Evolutionary conservation across 768 basidiomycete genomes (phyloP).

Genomic region (Gloeopeniophorella convolvens): DNA sequence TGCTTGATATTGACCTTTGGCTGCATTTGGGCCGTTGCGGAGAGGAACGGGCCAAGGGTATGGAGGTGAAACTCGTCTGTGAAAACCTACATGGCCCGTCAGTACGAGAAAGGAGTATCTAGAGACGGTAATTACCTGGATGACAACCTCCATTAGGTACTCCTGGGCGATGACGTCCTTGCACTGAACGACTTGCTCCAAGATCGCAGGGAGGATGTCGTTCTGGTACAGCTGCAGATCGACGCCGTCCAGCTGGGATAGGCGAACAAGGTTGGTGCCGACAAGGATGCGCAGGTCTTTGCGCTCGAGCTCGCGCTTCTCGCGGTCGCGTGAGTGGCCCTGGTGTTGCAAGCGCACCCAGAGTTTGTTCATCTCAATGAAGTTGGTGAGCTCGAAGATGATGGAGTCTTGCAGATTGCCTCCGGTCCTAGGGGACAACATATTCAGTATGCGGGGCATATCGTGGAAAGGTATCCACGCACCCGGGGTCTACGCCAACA

Average conservation of each 20-base stretch:
- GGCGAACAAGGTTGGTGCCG: conserved; percentile 93
- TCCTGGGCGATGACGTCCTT: conserved; percentile 99
- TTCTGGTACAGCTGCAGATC: conserved; percentile 87
- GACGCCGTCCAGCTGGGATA: conserved; percentile 94
- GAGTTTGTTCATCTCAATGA: conserved; percentile 99
- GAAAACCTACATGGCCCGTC: conserved; percentile 67
- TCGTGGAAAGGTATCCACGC: conserved; percentile 23
- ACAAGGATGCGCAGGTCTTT: conserved; percentile 93
- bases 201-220: conserved; percentile 82
- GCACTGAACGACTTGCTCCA: conserved; percentile 97
- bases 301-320: conserved; percentile 95
- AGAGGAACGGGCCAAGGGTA: conserved; percentile 91
- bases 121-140: conserved; percentile 69
- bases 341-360: conserved; percentile 99
- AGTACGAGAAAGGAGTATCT: neutral
- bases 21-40: conserved; percentile 92
- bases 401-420: conserved; percentile 96
- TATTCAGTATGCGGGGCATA: neutral
- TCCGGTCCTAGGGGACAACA: conserved; percentile 47
- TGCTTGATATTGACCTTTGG: conserved; percentile 98
- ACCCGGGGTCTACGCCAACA: conserved; percentile 80
- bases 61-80: conserved; percentile 98
- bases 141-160: conserved; percentile 99
- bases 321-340: conserved; percentile 93
- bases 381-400: conserved; percentile 93